These are phyloP conservation scores for Exophiala sp. DNA, from an alignment of 2,329 filamentous ascomycete genomes.

Conservation along the genomic window DNA sequence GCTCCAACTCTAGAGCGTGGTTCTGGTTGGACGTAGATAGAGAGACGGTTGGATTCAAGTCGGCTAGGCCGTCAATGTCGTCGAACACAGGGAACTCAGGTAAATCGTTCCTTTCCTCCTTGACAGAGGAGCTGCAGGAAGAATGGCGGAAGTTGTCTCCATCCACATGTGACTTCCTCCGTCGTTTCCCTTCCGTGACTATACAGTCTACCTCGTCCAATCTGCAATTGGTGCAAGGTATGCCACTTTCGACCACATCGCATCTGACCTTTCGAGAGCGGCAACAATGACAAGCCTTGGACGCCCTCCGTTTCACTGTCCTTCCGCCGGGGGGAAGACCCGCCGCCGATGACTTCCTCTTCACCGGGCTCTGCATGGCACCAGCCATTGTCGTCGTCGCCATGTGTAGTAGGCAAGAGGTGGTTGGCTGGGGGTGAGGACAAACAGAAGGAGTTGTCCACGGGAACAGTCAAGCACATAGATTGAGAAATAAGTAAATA, in stretches of 20 bases:
- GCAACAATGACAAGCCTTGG: constrained; percentile 84
- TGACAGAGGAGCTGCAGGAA: constrained; percentile 24
- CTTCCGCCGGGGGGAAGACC: constrained; percentile 49
- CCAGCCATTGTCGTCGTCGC: constrained; percentile 4
- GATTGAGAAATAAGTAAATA: background rate
- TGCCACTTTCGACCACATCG: constrained; percentile 81
- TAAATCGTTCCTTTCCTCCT: constrained; percentile 25
- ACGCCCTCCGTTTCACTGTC: constrained; percentile 75
- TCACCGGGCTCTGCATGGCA: constrained; percentile 34
- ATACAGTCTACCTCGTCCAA: constrained; percentile 49
- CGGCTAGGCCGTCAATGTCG: constrained; percentile 27
- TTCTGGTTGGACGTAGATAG: constrained; percentile 1
- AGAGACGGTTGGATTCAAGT: constrained; percentile 11
- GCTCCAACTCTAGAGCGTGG: constrained; percentile 43
- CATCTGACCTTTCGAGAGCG: constrained; percentile 85
- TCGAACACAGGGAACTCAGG: constrained; percentile 30
- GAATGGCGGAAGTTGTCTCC: constrained; percentile 22
- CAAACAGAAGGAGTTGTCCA: background rate
- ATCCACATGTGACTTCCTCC: constrained; percentile 59
- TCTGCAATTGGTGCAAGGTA: constrained; percentile 80
- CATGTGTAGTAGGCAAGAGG: background rate
- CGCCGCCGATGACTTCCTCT: constrained; percentile 54
- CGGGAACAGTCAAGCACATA: background rate
- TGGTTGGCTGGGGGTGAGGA: background rate
- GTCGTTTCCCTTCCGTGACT: constrained; percentile 73